These are phyloP conservation scores for Sugiyamaella americana DNA, from an alignment of 805 yeast genomes.

Conservation along the genomic window DNA sequence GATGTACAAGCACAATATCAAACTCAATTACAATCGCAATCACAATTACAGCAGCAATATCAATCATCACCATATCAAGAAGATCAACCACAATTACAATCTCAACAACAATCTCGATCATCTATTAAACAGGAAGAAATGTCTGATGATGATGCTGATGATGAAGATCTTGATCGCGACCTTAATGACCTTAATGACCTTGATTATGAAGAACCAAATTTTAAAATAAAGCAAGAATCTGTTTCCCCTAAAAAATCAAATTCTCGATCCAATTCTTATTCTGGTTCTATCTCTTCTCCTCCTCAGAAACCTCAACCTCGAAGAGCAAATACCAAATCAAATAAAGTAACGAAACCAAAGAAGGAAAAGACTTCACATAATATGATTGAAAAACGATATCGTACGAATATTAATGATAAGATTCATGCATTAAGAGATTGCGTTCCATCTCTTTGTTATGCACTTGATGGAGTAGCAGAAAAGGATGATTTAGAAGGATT, in stretches of 20 bases:
- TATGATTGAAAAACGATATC: constrained; percentile 72
- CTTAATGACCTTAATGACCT: constrained; percentile 1
- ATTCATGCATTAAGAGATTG: constrained; percentile 65
- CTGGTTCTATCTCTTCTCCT: neutral
- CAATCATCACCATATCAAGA: neutral
- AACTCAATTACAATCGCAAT: neutral
- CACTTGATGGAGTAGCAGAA: constrained; percentile 41
- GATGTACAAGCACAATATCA: neutral
- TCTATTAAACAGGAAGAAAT: neutral
- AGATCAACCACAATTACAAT: neutral
- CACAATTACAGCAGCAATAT: constrained; percentile 1
- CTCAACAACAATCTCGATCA: neutral
- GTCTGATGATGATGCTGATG: constrained; percentile 1
- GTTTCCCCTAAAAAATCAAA: constrained; percentile 1
- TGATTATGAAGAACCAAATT: neutral
- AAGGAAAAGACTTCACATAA: constrained; percentile 60
- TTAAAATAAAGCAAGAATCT: constrained; percentile 3
- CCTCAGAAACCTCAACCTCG: neutral
- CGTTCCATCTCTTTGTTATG: constrained; percentile 67
- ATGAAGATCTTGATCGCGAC: neutral
- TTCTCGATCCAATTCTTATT: neutral
- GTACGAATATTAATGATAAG: constrained; percentile 70
- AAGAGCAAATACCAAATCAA: constrained; percentile 10
- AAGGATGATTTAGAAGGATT: constrained; percentile 61
- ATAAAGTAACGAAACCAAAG: constrained; percentile 28